These are phyloP conservation scores for Colletotrichum neosansevieriae DNA, from an alignment of 2,329 filamentous ascomycete genomes.

Conservation along the genomic window DNA sequence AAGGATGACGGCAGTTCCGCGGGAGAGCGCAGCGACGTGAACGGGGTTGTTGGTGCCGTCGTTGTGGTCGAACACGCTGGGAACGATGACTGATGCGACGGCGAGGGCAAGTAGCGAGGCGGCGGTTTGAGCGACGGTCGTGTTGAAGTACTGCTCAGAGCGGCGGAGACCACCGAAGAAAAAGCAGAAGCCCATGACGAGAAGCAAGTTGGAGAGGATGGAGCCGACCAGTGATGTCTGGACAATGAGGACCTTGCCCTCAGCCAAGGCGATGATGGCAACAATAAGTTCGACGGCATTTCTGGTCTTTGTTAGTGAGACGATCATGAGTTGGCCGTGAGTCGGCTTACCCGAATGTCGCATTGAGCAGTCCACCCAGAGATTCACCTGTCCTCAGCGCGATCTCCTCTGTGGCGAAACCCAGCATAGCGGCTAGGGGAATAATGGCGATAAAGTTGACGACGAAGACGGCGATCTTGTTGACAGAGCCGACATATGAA, in stretches of 20 bases:
- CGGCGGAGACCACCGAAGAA: constrained; percentile 87
- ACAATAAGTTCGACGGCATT: constrained; percentile 93
- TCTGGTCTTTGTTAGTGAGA: constrained; percentile 44
- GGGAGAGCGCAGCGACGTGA: constrained; percentile 73
- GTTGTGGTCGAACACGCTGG: constrained; percentile 81
- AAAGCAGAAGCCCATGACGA: constrained; percentile 93
- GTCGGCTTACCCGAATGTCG: constrained; percentile 75
- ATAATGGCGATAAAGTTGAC: constrained; percentile 96
- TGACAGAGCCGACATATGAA: constrained; percentile 69
- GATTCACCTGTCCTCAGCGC: constrained; percentile 86
- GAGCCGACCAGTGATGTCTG: constrained; percentile 93
- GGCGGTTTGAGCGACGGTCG: constrained; percentile 90
- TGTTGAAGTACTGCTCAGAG: constrained; percentile 89
- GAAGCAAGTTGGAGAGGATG: constrained; percentile 89
- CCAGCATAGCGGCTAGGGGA: constrained; percentile 86
- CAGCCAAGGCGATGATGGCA: constrained; percentile 82
- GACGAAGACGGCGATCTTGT: constrained; percentile 77
- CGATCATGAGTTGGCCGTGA: not conserved
- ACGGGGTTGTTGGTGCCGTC: constrained; percentile 52
- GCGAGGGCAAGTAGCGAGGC: constrained; percentile 83
- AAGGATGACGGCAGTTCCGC: constrained; percentile 82
- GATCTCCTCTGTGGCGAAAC: constrained; percentile 91
- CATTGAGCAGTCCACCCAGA: constrained; percentile 88
- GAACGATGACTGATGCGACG: constrained; percentile 86
- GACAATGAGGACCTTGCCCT: constrained; percentile 84